Conservation (phyloP, 495 filamentous ascomycete genomes). For the Lasiosphaeris hirsuta region DNA sequence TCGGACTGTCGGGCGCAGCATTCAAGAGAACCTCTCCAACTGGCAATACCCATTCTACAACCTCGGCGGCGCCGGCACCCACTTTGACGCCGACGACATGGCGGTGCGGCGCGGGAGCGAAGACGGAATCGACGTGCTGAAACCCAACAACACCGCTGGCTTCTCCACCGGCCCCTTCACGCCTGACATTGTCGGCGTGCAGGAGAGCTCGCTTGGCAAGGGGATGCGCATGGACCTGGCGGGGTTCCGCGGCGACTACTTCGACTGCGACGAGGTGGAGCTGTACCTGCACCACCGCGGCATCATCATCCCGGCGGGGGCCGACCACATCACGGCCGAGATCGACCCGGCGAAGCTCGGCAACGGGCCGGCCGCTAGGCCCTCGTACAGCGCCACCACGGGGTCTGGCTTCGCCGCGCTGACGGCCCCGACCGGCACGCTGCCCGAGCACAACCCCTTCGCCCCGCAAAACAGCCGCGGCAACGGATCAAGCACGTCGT, state of each 20-base stretch:
- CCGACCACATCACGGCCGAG: slow-evolving; percentile 52
- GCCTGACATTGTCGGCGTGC: slow-evolving; percentile 18
- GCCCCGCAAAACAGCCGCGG: background rate
- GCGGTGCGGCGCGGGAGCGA: slow-evolving; percentile 27
- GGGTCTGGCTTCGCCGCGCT: background rate
- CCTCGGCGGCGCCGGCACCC: slow-evolving; percentile 67
- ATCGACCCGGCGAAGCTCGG: slow-evolving; percentile 26
- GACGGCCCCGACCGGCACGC: background rate
- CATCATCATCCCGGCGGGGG: slow-evolving; percentile 50
- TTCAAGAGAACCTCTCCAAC: slow-evolving; percentile 52
- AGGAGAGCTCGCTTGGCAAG: slow-evolving; percentile 30
- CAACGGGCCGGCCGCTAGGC: no score
- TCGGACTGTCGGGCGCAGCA: slow-evolving; percentile 34
- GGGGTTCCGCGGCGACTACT: slow-evolving; percentile 66
- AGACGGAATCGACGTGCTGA: slow-evolving; percentile 29
- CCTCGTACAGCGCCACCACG: background rate
- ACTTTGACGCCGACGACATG: slow-evolving; percentile 42
- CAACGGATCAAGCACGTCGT: background rate
- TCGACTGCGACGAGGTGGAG: slow-evolving; percentile 70
- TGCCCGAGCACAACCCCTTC: background rate
- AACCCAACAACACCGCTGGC: slow-evolving; percentile 33
- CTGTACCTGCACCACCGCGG: slow-evolving; percentile 61
- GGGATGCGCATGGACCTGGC: slow-evolving; percentile 42
- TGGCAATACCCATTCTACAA: slow-evolving; percentile 62
- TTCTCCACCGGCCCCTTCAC: slow-evolving; percentile 43